phyloP scores from a whole-genome alignment of 2,329 filamentous ascomycete genomes.

The Fusarium redolens region DNA sequence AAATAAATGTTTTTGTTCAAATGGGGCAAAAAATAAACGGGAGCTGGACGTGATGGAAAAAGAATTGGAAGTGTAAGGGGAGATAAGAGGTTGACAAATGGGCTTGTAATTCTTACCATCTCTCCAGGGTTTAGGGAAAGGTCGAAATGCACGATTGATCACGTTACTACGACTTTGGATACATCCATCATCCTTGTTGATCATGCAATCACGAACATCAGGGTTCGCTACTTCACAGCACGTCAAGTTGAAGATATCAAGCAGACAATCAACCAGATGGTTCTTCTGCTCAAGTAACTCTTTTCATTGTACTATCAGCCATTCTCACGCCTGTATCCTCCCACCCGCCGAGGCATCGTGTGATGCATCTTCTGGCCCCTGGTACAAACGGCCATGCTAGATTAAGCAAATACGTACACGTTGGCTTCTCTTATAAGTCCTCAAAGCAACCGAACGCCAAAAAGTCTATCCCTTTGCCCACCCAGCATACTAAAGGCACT shows the following conservation, averaged over 20 bases:
- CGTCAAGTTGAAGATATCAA: conserved; percentile 22
- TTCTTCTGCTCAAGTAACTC: conserved; percentile 40
- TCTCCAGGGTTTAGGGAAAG: conserved; percentile 46
- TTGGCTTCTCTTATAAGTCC: conserved; percentile 25
- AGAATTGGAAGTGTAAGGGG: conserved; percentile 31
- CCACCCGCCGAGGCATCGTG: conserved; percentile 22
- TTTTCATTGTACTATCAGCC: conserved; percentile 20
- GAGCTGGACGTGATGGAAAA: conserved; percentile 28
- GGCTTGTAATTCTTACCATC: conserved; percentile 49
- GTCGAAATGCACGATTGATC: conserved; percentile 44
- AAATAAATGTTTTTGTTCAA: conserved; percentile 48
- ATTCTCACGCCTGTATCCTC: conserved; percentile 21
- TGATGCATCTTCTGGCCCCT: conserved; percentile 28
- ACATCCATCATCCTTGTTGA: conserved; percentile 25
- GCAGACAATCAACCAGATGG: conserved; percentile 33
- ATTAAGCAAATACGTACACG: conserved; percentile 32
- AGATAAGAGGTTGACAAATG: conserved; percentile 38
- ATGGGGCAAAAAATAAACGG: conserved; percentile 44
- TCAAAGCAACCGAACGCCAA: conserved; percentile 45
- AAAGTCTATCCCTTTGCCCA: conserved; percentile 33
- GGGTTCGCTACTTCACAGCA: conserved; percentile 23
- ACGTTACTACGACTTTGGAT: conserved; percentile 38
- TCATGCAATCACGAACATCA: conserved; percentile 38
- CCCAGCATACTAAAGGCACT: conserved; percentile 13
- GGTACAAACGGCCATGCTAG: conserved; percentile 24